Conservation (phyloP, 306 rosid species). For the Pyrus pyrifolia region DNA sequence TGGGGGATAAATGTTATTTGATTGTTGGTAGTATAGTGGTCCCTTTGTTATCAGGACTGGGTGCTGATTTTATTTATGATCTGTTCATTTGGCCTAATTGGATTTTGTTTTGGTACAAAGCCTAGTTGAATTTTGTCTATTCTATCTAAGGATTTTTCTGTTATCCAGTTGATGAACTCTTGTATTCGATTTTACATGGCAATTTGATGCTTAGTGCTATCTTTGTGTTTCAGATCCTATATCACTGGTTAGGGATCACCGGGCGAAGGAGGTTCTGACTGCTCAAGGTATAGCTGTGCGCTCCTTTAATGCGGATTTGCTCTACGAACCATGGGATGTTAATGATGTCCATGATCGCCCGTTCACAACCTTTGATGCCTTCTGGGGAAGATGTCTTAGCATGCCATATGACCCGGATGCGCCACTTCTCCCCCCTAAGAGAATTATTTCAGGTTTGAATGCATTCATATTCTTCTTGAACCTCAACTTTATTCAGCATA, state of each 20-base stretch:
- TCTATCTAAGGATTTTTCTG: background rate
- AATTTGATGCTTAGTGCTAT: conserved; percentile 5
- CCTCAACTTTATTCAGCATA: background rate
- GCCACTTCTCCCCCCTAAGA: conserved; percentile 96
- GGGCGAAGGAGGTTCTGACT: conserved; percentile 73
- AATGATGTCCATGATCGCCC: conserved; percentile 74
- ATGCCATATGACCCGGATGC: conserved; percentile 98
- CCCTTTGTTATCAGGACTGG: background rate
- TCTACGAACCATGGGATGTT: conserved; percentile 98
- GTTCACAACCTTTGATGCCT: conserved; percentile 75
- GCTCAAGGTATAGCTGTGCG: conserved; percentile 78
- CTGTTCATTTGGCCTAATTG: background rate
- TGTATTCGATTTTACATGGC: background rate
- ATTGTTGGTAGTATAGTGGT: background rate
- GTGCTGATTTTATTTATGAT: background rate
- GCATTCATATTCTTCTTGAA: background rate
- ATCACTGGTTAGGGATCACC: conserved; percentile 88
- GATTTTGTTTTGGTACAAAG: conserved; percentile 3
- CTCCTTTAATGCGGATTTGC: conserved; percentile 85
- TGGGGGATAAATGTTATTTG: background rate
- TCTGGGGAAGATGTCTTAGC: conserved; percentile 98
- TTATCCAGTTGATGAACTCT: background rate
- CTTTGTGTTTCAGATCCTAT: conserved; percentile 68
- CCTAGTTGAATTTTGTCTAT: background rate
- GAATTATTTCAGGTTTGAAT: conserved; percentile 69